Percentiles rank a stretch among this genome's conserved stretches.
phyloP scores from a whole-genome alignment of 768 basidiomycete genomes.

The Ephemerocybe angulata region DNA sequence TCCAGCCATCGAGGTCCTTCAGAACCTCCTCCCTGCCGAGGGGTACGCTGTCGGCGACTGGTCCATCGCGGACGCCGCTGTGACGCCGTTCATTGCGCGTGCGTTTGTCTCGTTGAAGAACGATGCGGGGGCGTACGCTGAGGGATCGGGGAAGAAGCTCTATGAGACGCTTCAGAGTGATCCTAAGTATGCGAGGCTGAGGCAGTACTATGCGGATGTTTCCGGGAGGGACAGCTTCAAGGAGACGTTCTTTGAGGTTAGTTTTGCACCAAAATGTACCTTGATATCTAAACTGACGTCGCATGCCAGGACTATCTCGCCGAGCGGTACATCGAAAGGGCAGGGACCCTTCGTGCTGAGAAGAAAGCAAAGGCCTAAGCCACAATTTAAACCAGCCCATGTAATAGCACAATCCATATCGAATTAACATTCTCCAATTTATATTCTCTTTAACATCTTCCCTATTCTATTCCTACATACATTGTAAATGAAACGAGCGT shows the following conservation, averaged over 20 bases:
- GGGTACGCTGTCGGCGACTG: constrained; percentile 44
- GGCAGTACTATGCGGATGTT: constrained; percentile 45
- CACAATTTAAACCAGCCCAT: too few relatives aligned
- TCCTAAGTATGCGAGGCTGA: constrained; percentile 47
- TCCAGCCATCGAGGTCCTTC: constrained; percentile 42
- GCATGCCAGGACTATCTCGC: too few relatives aligned
- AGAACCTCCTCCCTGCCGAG: constrained; percentile 47
- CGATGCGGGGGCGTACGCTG: constrained; percentile 49
- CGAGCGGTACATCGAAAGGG: too few relatives aligned
- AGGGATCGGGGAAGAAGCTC: constrained; percentile 44
- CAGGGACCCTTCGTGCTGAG: too few relatives aligned
- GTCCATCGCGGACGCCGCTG: constrained; percentile 59
- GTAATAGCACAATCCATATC: too few relatives aligned
- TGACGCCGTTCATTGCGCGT: constrained; percentile 61
- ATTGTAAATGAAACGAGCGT: too few relatives aligned
- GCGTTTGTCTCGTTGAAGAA: constrained; percentile 41
- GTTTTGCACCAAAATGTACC: too few relatives aligned
- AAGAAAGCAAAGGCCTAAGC: too few relatives aligned
- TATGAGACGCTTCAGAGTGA: constrained; percentile 39
- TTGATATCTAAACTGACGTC: too few relatives aligned
- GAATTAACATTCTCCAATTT: too few relatives aligned
- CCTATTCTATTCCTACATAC: background rate
- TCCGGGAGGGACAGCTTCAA: constrained; percentile 51
- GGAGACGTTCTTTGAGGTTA: constrained; percentile 52
- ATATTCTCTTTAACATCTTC: background rate